Base-by-base conservation (phyloP, 176 grass and related monocot genomes). In the Lolium rigidum region DNA sequence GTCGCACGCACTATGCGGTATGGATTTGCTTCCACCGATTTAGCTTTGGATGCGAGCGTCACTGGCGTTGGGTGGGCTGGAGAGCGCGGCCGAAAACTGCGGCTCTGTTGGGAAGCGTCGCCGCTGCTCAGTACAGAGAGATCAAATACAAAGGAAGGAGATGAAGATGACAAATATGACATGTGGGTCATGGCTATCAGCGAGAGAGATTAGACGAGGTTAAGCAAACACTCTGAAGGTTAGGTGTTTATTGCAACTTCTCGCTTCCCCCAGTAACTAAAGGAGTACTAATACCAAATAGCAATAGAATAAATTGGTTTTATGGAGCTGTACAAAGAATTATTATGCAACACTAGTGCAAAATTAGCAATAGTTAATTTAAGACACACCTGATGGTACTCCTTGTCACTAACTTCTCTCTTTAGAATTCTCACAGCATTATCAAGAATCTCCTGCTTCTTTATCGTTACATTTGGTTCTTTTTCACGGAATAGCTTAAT, bases 301-400 rank as follows among this genome's bases (percentile, higher is more conserved):
- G 0, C 6, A 84, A 84, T 72, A 64, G 20, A 79, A 9, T 21
- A 0, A 84, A 31, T 1, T 84, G 73, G 10, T 64, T 76, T 7
- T 50, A 28, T 46, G 38, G n/a, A 52, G 60, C 48, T 57, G 10
- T 58, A 76, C 22, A 31, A 0, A 43, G 47, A n/a, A 83, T 14
- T 51, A 85, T 57, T 58, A 83, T 83, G 52, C 68, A 60, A 3
- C 9, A 81, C n/a, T 68, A 56, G 44, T 71, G 39, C 68, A 83
- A 22, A 26, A 41, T 58, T 44, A 65, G 11, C 3, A 82, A 57
- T 21, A 85, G 37, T 12, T 70, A n/a, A 77, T 35, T 52, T 61
- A 24, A 62, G 20, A 63, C 90, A 85, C 2, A 94, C 93, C 93
- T 92, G 93, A 79, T 71, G 78, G 60, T 92, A 95, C 43, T 95